Evolutionary conservation across 2,329 filamentous ascomycete species (phyloP).

Genomic region (Cercospora sp.): DNA sequence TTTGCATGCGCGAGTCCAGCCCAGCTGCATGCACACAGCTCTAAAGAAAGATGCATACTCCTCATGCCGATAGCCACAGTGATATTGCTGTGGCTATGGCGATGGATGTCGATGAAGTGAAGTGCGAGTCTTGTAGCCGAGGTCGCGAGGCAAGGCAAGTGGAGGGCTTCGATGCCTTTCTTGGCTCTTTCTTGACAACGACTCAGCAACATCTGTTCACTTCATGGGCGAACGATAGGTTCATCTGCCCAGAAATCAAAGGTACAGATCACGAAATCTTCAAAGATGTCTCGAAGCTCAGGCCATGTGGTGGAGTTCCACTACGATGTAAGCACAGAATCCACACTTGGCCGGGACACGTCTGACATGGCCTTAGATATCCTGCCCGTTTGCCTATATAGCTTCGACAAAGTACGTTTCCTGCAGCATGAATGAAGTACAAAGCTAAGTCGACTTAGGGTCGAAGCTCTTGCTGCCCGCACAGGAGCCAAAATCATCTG

Average conservation of each 20-base stretch:
- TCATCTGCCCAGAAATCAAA: not conserved
- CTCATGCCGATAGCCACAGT: not conserved
- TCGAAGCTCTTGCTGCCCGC: slow-evolving; percentile 25
- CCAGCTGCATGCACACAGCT: not conserved
- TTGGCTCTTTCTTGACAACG: not conserved
- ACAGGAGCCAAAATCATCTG: slow-evolving; percentile 24
- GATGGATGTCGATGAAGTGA: slow-evolving; percentile 7
- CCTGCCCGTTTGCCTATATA: slow-evolving; percentile 30
- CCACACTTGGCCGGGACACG: not conserved
- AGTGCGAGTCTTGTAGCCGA: slow-evolving; percentile 10
- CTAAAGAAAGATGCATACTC: not conserved
- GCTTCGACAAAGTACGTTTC: slow-evolving; percentile 25
- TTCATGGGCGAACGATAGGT: not conserved
- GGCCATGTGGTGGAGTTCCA: slow-evolving; percentile 26
- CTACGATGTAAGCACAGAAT: slow-evolving; percentile 25
- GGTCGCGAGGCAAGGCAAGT: not conserved
- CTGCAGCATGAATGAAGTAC: no score
- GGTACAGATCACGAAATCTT: not conserved
- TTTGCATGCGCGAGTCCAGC: not conserved
- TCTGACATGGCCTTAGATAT: slow-evolving; percentile 19
- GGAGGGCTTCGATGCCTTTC: not conserved
- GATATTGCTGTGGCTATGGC: not conserved
- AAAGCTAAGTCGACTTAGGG: slow-evolving; percentile 11
- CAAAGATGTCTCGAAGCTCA: not conserved
- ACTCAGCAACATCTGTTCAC: not conserved